Conservation (phyloP, 805 yeast species). For the Nakazawaea peltata region DNA sequence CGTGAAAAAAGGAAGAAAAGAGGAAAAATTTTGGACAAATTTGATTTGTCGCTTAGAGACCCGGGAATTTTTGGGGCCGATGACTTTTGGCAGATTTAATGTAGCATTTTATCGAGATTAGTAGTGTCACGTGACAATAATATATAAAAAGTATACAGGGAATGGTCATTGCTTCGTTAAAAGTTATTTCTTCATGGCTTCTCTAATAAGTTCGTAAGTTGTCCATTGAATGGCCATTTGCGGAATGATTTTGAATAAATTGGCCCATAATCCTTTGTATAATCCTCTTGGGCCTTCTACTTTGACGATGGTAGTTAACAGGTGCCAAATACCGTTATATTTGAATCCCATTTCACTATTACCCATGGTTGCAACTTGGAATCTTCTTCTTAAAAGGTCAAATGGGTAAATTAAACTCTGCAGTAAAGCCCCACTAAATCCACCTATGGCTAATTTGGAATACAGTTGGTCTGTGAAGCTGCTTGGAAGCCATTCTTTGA, state of each 20-base stretch:
- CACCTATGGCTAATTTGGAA: constrained; percentile 71
- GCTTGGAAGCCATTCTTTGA: constrained; percentile 48
- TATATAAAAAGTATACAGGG: too few species aligned
- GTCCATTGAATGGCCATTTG: constrained; percentile 96
- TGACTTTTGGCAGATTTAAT: constrained; percentile 4
- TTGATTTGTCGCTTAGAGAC: constrained; percentile 8
- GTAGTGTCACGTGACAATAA: background rate
- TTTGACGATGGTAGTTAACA: constrained; percentile 58
- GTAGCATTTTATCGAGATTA: too few species aligned
- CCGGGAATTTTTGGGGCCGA: background rate
- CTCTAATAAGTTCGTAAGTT: constrained; percentile 67
- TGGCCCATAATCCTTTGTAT: constrained; percentile 70
- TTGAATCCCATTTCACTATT: constrained; percentile 72
- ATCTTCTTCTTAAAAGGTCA: constrained; percentile 80
- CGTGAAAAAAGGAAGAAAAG: too few species aligned
- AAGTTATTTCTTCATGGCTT: constrained; percentile 19
- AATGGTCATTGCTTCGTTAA: too few species aligned
- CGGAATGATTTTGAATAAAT: constrained; percentile 84
- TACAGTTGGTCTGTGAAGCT: constrained; percentile 22
- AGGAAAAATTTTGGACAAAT: background rate
- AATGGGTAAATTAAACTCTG: constrained; percentile 89
- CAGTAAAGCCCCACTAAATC: constrained; percentile 80
- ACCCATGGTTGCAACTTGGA: constrained; percentile 85
- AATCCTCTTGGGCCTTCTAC: constrained; percentile 70
- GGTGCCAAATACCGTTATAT: constrained; percentile 71